A percentile compares a stretch with the other conserved stretches of the same genome.
phyloP scores from a whole-genome alignment of 371 early-diverging fungal genomes.

The Mortierella sp. region DNA sequence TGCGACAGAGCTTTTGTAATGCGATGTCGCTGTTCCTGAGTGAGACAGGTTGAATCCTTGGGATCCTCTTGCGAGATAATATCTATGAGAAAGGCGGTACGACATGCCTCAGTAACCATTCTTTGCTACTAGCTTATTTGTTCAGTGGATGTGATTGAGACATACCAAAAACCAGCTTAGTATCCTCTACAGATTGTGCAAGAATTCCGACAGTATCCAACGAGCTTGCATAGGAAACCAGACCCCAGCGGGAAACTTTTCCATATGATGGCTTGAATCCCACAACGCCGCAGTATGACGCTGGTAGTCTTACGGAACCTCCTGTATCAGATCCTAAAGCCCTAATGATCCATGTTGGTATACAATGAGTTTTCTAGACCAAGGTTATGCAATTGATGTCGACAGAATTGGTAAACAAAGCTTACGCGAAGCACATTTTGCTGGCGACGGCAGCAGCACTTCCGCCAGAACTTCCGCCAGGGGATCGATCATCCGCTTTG shows the following conservation, averaged over 20 bases:
- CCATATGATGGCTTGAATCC: conserved; percentile 97
- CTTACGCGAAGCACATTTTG: conserved; percentile 80
- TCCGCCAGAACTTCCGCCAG: conserved; percentile 96
- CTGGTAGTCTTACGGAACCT: conserved; percentile 93
- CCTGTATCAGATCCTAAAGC: conserved; percentile 95
- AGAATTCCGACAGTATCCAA: conserved; percentile 92
- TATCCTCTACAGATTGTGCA: conserved; percentile 66
- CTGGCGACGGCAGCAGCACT: conserved; percentile 93
- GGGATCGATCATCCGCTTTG: conserved; percentile 53
- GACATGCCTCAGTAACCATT: not conserved
- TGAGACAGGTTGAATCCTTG: conserved; percentile 71
- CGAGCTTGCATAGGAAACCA: conserved; percentile 89
- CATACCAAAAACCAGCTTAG: conserved; percentile 64
- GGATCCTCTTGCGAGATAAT: conserved; percentile 65
- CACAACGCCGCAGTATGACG: conserved; percentile 92
- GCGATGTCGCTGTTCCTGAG: conserved; percentile 34
- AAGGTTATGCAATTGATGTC: no score
- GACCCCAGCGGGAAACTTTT: conserved; percentile 85
- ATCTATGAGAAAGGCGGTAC: conserved; percentile 43
- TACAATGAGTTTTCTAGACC: no score
- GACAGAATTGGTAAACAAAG: conserved; percentile 3
- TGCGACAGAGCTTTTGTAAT: conserved; percentile 30
- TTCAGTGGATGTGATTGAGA: not conserved
- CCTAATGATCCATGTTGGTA: conserved; percentile 44
- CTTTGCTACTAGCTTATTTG: not conserved